Evolutionary conservation across 495 filamentous ascomycete species (phyloP), one percentile per base, ranked within the genome.

Genomic region (Aspergillus biplanus): DNA sequence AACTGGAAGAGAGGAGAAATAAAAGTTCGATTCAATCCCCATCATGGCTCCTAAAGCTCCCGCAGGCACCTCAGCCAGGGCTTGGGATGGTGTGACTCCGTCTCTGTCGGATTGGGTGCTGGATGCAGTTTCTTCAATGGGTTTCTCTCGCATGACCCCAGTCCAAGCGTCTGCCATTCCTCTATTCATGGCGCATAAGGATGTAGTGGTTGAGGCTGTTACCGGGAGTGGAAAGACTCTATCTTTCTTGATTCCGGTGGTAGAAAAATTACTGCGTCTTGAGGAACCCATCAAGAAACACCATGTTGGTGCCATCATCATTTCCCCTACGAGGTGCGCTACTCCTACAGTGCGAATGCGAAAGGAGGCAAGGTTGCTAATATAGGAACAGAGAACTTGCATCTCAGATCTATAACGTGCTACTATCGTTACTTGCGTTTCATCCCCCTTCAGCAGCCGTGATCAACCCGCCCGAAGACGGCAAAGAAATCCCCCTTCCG

Each of bases 201-300:
- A 98, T 77, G 93, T 98, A 0, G 94, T 98, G 4, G 94, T 97
- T 33, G 93, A 97, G 73, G 96, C 95, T 3, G 95, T 97, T 7
- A 99, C 95, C 3, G 95, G 96, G 7, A 95, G 90, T 70, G 95
- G 95, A 49, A 99, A 99, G 76, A 98, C 95, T 0, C 78, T 97
- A 47, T 89, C 92, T 2, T 98, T 95, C 69, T 75, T 99, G 52
- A 90, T 99, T 32, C 95, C 95, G 0, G 78, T 97, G 3, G 82
- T 97, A 12, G 92, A 97, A 72, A 90, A 89, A 64, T 82, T 98
- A 31, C 77, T 98, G 52, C 87, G 89, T 35, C 71, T 86, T 31
- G 86, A 87, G 52, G 91, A 93, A 46, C 88, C 90, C 6, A 83
- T 90, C 31, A 96, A 93, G 77, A 91, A 90, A 69, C 88, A 96